phyloP scores from a whole-genome alignment of 139 green algal species.

The Pleodorina starrii region DNA sequence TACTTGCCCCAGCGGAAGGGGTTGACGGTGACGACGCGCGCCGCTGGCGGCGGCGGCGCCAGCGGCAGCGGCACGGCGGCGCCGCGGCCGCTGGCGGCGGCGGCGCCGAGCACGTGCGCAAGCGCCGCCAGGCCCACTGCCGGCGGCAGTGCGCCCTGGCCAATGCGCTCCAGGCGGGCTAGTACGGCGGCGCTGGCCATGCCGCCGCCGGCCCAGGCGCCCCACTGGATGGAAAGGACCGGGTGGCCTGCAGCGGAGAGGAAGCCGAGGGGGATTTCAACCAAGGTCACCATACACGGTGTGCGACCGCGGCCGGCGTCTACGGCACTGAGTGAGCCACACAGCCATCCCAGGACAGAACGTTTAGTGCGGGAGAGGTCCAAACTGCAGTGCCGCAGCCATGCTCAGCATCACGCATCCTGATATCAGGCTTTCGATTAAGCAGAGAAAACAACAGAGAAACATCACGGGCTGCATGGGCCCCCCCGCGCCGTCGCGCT shows the following conservation, averaged over 20 bases:
- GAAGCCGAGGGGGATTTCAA: neutral
- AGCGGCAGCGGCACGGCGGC: neutral
- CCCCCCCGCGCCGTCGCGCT: too few relatives aligned
- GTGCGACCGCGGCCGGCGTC: too few relatives aligned
- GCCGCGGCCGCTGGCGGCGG: neutral
- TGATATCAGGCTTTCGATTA: too few relatives aligned
- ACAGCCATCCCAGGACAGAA: too few relatives aligned
- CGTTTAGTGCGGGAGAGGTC: too few relatives aligned
- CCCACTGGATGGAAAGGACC: conserved; percentile 67
- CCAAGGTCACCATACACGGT: too few relatives aligned
- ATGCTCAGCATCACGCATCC: too few relatives aligned
- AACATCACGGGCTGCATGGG: too few relatives aligned
- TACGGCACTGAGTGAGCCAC: too few relatives aligned
- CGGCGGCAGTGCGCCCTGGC: conserved; percentile 76
- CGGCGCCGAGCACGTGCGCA: conserved; percentile 7
- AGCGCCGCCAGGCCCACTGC: conserved; percentile 69
- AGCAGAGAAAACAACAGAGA: too few relatives aligned
- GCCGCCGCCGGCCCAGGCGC: conserved; percentile 62
- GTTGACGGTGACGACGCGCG: conserved; percentile 63
- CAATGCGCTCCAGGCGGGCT: conserved; percentile 72
- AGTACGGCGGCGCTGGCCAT: conserved; percentile 71
- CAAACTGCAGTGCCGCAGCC: too few relatives aligned
- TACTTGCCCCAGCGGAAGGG: conserved; percentile 65
- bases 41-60: neutral
- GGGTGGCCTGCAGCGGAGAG: conserved; percentile 32